Percentiles rank a stretch among this genome's conserved stretches.
phyloP scores from a whole-genome alignment of 2,329 filamentous ascomycete species.

The Xylariaceae sp. region DNA sequence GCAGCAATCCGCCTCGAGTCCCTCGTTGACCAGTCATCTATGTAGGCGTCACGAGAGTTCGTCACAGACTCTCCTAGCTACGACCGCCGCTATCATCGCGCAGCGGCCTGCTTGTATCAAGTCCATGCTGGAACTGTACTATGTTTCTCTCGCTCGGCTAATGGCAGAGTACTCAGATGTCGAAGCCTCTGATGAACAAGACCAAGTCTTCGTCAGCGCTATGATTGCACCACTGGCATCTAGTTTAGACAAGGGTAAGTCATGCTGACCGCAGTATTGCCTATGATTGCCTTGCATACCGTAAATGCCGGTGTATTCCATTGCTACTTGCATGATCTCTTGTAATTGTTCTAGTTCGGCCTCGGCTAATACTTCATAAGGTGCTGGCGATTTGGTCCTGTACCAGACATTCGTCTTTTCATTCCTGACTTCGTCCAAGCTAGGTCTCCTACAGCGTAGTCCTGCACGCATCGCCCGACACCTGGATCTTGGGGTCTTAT shows the following conservation, averaged over 20 bases:
- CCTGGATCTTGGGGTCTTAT: slow-evolving; percentile 39
- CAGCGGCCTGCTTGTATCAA: slow-evolving; percentile 29
- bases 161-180: slow-evolving; percentile 28
- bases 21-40: slow-evolving; percentile 11
- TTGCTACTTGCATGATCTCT: neutral
- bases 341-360: neutral
- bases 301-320: neutral
- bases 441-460: slow-evolving; percentile 40
- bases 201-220: slow-evolving; percentile 22
- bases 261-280: neutral
- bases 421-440: slow-evolving; percentile 30
- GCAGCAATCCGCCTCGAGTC: neutral
- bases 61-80: slow-evolving; percentile 33
- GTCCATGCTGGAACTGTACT: slow-evolving; percentile 35
- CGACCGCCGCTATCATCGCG: slow-evolving; percentile 33
- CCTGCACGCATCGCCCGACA: slow-evolving; percentile 33
- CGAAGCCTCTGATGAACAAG: slow-evolving; percentile 15
- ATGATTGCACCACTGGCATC: slow-evolving; percentile 25
- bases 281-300: too few species aligned
- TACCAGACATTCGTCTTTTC: slow-evolving; percentile 31
- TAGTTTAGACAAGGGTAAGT: slow-evolving; percentile 22
- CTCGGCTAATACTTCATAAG: slow-evolving; percentile 16
- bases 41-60: slow-evolving; percentile 24
- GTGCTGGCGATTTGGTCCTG: slow-evolving; percentile 7
- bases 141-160: slow-evolving; percentile 36